Conservation (phyloP, 2,329 filamentous ascomycete genomes). For the Hymenoscyphus occultus region DNA sequence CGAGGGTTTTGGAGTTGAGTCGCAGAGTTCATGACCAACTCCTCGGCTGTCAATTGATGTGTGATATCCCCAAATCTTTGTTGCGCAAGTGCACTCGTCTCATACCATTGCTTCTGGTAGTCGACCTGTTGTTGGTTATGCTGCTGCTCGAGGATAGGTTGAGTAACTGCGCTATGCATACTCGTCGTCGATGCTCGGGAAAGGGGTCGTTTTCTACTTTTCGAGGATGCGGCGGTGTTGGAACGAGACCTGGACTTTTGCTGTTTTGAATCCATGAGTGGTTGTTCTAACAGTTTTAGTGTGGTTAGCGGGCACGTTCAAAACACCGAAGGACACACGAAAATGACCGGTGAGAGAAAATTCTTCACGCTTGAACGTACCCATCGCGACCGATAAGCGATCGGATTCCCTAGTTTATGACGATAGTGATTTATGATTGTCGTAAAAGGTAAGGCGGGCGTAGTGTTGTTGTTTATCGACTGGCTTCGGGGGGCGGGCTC, state of each 20-base stretch:
- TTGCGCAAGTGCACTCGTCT: conserved; percentile 31
- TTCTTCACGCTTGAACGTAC: conserved; percentile 23
- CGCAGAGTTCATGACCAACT: conserved; percentile 57
- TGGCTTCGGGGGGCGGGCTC: neutral
- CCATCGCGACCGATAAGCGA: conserved; percentile 27
- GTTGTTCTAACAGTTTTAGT: conserved; percentile 30
- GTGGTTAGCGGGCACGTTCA: conserved; percentile 21
- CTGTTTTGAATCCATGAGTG: conserved; percentile 36
- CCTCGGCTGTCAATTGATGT: conserved; percentile 51
- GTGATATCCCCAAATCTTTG: conserved; percentile 32
- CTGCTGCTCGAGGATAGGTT: conserved; percentile 34
- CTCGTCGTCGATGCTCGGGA: conserved; percentile 49
- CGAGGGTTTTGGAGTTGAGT: conserved; percentile 53
- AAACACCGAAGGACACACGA: neutral
- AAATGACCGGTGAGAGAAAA: neutral
- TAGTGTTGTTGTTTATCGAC: conserved; percentile 28
- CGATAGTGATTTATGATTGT: conserved; percentile 12
- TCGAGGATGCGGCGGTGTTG: conserved; percentile 43
- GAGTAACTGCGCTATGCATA: conserved; percentile 38
- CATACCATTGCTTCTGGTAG: conserved; percentile 36
- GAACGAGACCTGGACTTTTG: conserved; percentile 44
- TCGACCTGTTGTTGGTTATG: conserved; percentile 27
- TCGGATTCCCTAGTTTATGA: conserved; percentile 14
- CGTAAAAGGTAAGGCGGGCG: conserved; percentile 22
- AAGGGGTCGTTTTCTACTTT: conserved; percentile 42